A percentile compares a stretch with the other conserved stretches of the same genome.
Evolutionary conservation across 1,139 yeast genomes (phyloP).

Genomic region (Scheffersomyces illinoinensis): DNA sequence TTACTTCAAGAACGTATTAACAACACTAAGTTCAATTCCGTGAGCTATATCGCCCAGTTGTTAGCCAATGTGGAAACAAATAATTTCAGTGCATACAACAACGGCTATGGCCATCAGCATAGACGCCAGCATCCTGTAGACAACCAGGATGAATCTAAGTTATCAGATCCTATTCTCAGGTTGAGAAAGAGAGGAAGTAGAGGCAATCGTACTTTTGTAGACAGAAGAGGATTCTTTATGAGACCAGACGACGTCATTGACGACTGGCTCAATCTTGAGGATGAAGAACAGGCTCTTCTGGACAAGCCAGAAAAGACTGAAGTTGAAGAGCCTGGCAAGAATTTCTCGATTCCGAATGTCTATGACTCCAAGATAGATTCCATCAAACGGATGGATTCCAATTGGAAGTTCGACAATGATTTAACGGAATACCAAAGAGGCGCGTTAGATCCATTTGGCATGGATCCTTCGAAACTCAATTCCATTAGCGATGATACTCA

Average conservation of each 20-base stretch:
- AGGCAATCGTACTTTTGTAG: constrained; percentile 69
- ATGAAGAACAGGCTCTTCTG: constrained; percentile 21
- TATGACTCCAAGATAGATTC: constrained; percentile 60
- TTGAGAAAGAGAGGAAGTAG: constrained; percentile 79
- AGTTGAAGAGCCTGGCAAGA: constrained; percentile 1
- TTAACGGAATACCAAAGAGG: constrained; percentile 49
- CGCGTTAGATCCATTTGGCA: constrained; percentile 53
- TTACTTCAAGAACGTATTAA: constrained; percentile 32
- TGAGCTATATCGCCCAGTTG: constrained; percentile 40
- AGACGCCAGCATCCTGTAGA: constrained; percentile 21
- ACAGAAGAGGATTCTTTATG: constrained; percentile 53
- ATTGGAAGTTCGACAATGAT: constrained; percentile 79
- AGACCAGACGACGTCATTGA: constrained; percentile 37
- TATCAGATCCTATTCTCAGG: constrained; percentile 60
- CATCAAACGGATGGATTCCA: constrained; percentile 59
- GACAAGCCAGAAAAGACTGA: constrained; percentile 6
- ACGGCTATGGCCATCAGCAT: constrained; percentile 38
- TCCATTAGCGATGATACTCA: constrained; percentile 87
- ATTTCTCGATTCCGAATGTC: constrained; percentile 32
- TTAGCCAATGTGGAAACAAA: constrained; percentile 46
- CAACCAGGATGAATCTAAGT: constrained; percentile 23
- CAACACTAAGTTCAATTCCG: constrained; percentile 23
- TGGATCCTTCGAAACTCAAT: constrained; percentile 70
- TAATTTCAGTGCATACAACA: constrained; percentile 48
- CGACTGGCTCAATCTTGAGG: constrained; percentile 35